Evolutionary conservation across 2,329 filamentous ascomycete genomes (phyloP).

Genomic region (Curvularia sp.): DNA sequence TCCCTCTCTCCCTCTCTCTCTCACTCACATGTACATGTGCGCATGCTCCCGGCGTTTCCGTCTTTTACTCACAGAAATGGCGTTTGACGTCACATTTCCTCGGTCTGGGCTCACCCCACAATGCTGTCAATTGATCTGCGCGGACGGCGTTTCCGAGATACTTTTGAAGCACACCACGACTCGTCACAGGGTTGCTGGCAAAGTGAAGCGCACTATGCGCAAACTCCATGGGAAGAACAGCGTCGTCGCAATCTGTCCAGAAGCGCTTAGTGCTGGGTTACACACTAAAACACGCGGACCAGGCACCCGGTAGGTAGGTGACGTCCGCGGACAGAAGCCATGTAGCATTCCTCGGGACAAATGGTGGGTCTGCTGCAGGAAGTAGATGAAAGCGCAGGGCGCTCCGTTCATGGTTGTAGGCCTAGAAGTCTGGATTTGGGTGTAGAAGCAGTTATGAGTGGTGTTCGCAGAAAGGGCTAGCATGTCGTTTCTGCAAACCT

Average conservation of each 20-base stretch:
- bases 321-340: conserved; percentile 8
- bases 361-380: background rate
- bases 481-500: background rate
- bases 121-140: background rate
- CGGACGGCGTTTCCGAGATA: background rate
- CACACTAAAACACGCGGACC: conserved; percentile 25
- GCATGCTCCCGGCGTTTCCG: background rate
- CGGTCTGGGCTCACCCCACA: background rate
- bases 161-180: background rate
- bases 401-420: background rate
- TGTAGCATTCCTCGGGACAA: background rate
- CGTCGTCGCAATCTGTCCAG: conserved; percentile 10
- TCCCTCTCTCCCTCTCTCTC: no score
- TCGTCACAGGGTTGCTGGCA: background rate
- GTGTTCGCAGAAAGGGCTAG: conserved; percentile 5
- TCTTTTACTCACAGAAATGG: background rate
- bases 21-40: background rate
- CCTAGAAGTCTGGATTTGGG: background rate
- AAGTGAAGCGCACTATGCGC: conserved; percentile 1
- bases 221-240: conserved; percentile 9
- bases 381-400: background rate
- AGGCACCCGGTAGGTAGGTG: conserved; percentile 24
- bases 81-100: background rate
- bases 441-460: background rate
- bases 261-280: conserved; percentile 12